Evolutionary conservation across 495 filamentous ascomycete genomes (phyloP), one percentile per base, ranked within the genome.

Genomic region (Acidiella bohemica): DNA sequence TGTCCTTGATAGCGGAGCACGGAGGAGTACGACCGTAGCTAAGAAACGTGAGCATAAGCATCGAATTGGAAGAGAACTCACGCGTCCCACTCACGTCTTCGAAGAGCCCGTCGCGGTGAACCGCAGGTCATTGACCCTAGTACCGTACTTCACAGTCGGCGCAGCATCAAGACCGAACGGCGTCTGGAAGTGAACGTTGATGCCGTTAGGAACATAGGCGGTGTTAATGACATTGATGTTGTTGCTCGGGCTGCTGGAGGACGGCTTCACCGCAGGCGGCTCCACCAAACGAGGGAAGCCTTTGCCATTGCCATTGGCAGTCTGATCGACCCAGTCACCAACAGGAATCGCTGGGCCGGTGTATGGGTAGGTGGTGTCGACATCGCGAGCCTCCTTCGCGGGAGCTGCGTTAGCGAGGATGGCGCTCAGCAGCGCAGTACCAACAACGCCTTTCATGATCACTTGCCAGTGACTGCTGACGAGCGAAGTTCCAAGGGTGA

Each of bases 171-270:
- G 44, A 6, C 68, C 68, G 40, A 70, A 72, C 7, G 68, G 67
- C 8, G 68, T 72, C 55, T 72, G 68, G 51, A 63, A 72, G 53
- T 70, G 68, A 41, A 70, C 59, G 47, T 66, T 67, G 41, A 70
- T 62, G 17, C 68, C 68, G 27, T 59, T 50, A 0, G 66, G 67
- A 13, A 70, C 20, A 43, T 70, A 72, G 2, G 66, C 61, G 36
- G 66, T 31, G 12, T 61, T 61, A 42, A 72, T 70, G 33, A 72
- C 67, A 50, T 72, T 70, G 51, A 72, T 53, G 42, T 72, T 72
- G 59, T 72, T 72, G 31, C 52, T 62, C 19, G 66, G 63, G 31
- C 63, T 57, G 11, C 42, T 32, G 0, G 42, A 47, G 13, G 47
- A 48, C 2, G 68, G 68, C 48, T 59, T 62, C 17, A 72, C 67